Evolutionary conservation across 495 filamentous ascomycete species (phyloP).

Genomic region (Alectoria sarmentosa): DNA sequence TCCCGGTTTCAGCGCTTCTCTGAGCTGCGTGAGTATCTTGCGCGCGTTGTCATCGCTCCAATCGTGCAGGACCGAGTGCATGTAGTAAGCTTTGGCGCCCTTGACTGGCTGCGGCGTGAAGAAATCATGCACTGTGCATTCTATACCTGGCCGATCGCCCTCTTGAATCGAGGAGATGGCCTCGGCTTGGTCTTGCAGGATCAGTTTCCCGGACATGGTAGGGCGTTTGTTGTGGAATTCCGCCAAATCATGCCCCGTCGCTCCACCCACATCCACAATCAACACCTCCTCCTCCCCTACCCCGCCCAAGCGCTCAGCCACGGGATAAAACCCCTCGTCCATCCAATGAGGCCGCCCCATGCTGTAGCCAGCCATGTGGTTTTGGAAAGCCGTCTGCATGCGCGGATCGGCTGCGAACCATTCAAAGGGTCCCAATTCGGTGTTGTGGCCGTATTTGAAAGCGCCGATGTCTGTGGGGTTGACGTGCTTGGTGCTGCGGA

Average conservation of each 20-base stretch:
- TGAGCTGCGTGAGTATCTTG: conserved; percentile 35
- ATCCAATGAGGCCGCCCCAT: conserved; percentile 41
- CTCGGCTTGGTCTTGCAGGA: conserved; percentile 43
- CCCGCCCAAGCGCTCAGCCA: conserved; percentile 31
- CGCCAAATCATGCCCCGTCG: conserved; percentile 43
- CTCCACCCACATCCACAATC: conserved; percentile 50
- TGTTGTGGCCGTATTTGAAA: no score
- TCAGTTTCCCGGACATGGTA: conserved; percentile 33
- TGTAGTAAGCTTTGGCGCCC: conserved; percentile 40
- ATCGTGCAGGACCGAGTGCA: conserved; percentile 42
- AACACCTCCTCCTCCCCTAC: conserved; percentile 27
- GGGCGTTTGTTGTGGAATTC: conserved; percentile 37
- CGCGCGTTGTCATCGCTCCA: conserved; percentile 36
- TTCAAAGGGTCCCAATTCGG: no score
- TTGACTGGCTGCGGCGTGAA: conserved; percentile 45
- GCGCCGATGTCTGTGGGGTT: no score
- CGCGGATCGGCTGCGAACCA: no score
- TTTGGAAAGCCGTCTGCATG: conserved; percentile 22
- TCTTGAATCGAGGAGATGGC: conserved; percentile 21
- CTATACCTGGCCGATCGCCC: conserved; percentile 27
- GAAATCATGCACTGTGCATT: conserved; percentile 40
- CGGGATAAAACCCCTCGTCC: conserved; percentile 42
- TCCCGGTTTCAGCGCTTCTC: conserved; percentile 35
- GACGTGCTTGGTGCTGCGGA: no score
- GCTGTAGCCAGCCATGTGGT: conserved; percentile 38